Evolutionary conservation across 345 rosid genomes (phyloP).

Genomic region (Eucalyptus dawsonii): DNA sequence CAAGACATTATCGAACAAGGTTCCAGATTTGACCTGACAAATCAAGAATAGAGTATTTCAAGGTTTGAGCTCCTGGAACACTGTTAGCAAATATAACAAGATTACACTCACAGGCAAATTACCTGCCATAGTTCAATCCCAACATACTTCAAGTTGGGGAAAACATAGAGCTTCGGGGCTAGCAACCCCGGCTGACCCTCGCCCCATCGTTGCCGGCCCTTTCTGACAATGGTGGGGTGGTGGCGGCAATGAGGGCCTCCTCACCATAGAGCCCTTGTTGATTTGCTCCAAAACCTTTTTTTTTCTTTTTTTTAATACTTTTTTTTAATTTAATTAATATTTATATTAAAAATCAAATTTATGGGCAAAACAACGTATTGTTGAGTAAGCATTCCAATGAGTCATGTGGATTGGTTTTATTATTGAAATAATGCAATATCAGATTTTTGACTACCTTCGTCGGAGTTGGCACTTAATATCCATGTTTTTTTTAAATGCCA

Average conservation of each 20-base stretch:
- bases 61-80: background rate
- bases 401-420: rapidly evolving
- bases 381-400: too few species aligned
- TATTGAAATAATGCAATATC: too few species aligned
- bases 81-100: background rate
- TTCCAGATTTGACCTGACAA: conserved; percentile 86
- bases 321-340: too few species aligned
- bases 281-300: too few species aligned
- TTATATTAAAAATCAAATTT: too few species aligned
- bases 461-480: rapidly evolving
- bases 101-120: background rate
- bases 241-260: too few species aligned
- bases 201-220: rapidly evolving
- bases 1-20: conserved; percentile 82
- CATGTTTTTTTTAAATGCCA: too few species aligned
- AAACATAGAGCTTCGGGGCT: conserved; percentile 58
- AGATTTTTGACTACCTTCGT: rapidly evolving
- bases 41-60: background rate
- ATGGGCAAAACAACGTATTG: rapidly evolving
- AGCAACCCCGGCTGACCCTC: rapidly evolving
- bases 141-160: conserved; percentile 79
- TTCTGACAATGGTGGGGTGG: too few species aligned
- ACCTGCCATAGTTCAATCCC: conserved; percentile 99
- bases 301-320: too few species aligned
- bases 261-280: too few species aligned